phyloP scores from a whole-genome alignment of 116 monocot species.

The Phalaenopsis hybrid region DNA sequence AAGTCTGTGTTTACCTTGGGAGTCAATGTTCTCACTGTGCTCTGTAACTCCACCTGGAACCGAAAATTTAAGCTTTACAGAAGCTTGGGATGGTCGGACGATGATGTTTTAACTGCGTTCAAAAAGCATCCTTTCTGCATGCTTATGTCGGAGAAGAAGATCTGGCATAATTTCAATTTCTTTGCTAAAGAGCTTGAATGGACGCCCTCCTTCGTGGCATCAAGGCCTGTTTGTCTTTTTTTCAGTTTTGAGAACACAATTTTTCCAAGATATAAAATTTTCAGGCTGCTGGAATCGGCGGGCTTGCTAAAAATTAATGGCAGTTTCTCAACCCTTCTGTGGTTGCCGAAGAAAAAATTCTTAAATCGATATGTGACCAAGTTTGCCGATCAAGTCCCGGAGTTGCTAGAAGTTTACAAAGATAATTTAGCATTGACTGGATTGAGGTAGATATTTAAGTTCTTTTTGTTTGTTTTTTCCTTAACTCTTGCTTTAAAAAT shows the following conservation, averaged over 20 bases:
- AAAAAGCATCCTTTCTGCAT: neutral
- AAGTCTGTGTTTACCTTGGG: neutral
- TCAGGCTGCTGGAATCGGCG: neutral
- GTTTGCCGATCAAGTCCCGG: neutral
- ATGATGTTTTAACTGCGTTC: neutral
- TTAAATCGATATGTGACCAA: neutral
- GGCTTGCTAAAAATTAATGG: neutral
- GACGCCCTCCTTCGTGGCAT: neutral
- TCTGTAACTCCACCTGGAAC: neutral
- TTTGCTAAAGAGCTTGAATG: neutral
- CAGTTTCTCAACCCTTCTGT: neutral
- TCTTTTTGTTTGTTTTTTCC: no score
- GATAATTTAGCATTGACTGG: neutral
- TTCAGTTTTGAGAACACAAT: neutral
- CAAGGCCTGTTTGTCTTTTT: neutral
- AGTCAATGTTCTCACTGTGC: neutral
- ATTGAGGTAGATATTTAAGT: no score
- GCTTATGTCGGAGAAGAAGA: neutral
- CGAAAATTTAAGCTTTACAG: neutral
- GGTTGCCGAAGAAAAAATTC: neutral
- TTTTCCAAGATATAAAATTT: neutral
- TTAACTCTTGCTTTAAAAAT: no score
- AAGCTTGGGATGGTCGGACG: conserved; percentile 4
- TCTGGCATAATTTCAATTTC: neutral
- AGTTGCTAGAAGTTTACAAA: neutral